phyloP scores from a whole-genome alignment of 306 rosid species.

The Pyrus betulifolia region DNA sequence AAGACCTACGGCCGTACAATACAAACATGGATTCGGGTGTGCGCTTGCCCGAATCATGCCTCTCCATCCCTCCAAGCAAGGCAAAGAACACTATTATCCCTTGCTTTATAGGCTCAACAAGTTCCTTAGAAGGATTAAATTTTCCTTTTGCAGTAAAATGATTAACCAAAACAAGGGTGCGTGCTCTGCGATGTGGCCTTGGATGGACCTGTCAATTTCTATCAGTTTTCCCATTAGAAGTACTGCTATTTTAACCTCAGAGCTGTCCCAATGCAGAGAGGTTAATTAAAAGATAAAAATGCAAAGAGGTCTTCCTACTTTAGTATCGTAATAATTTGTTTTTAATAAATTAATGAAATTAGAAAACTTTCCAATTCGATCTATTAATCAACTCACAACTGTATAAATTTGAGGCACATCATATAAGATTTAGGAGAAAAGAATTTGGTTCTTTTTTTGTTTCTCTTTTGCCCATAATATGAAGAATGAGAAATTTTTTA shows the following conservation, averaged over 20 bases:
- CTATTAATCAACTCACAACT: too few species aligned
- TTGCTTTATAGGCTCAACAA: background rate
- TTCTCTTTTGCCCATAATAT: too few species aligned
- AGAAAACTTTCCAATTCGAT: too few species aligned
- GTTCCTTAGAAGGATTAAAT: conserved; percentile 14
- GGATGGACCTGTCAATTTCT: background rate
- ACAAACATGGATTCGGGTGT: background rate
- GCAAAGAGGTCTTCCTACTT: background rate
- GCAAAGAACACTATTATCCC: background rate
- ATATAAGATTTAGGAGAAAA: too few species aligned
- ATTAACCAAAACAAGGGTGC: conserved; percentile 19
- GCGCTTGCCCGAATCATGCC: background rate
- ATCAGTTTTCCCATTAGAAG: background rate
- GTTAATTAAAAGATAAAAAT: too few species aligned
- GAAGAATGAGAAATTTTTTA: too few species aligned
- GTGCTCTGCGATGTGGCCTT: background rate
- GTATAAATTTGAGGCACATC: background rate
- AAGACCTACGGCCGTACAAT: background rate
- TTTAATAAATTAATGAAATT: too few species aligned
- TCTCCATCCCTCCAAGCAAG: background rate
- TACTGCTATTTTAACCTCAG: background rate
- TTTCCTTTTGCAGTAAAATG: conserved; percentile 20
- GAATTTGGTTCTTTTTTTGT: too few species aligned
- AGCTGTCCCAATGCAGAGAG: too few species aligned
- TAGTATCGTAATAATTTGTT: too few species aligned